phyloP scores from a whole-genome alignment of 1,139 yeast species.

The Candida tetrigidarum region DNA sequence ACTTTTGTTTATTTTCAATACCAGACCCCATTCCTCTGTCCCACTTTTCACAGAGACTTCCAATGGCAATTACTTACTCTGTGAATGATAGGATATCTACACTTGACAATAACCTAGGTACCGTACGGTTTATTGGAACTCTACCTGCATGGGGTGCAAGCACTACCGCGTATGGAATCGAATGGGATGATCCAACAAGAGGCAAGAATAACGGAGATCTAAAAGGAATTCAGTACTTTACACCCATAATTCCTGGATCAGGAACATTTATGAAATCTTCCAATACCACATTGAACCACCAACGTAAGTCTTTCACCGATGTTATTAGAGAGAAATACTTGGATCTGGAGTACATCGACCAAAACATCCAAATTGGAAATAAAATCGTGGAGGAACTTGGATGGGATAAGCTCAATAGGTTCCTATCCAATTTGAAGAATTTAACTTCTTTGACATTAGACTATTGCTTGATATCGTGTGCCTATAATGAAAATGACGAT shows the following conservation, averaged over 20 bases:
- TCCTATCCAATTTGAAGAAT: slow-evolving; percentile 50
- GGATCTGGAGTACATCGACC: slow-evolving; percentile 23
- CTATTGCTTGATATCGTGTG: slow-evolving; percentile 29
- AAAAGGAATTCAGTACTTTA: slow-evolving; percentile 65
- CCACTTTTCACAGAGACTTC: no score
- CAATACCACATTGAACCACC: slow-evolving; percentile 31
- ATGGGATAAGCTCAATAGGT: slow-evolving; percentile 54
- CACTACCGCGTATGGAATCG: slow-evolving; percentile 67
- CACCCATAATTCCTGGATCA: slow-evolving; percentile 31
- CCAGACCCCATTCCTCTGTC: not conserved
- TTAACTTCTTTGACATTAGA: slow-evolving; percentile 57
- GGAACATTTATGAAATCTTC: slow-evolving; percentile 71
- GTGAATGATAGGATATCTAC: slow-evolving; percentile 49
- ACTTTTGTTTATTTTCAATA: not conserved
- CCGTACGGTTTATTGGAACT: slow-evolving; percentile 64
- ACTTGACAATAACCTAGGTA: slow-evolving; percentile 55
- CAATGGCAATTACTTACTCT: slow-evolving; percentile 9
- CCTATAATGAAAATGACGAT: slow-evolving; percentile 17
- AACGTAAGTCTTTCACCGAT: slow-evolving; percentile 38
- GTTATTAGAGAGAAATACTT: slow-evolving; percentile 55
- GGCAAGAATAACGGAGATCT: slow-evolving; percentile 85
- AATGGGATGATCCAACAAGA: slow-evolving; percentile 74
- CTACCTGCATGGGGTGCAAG: slow-evolving; percentile 61
- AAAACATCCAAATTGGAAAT: slow-evolving; percentile 46
- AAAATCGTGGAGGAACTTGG: slow-evolving; percentile 69